Evolutionary conservation across 352 stramenopile species (phyloP), one percentile per base, ranked within the genome.

Genomic region (Globisporangium paddicum): DNA sequence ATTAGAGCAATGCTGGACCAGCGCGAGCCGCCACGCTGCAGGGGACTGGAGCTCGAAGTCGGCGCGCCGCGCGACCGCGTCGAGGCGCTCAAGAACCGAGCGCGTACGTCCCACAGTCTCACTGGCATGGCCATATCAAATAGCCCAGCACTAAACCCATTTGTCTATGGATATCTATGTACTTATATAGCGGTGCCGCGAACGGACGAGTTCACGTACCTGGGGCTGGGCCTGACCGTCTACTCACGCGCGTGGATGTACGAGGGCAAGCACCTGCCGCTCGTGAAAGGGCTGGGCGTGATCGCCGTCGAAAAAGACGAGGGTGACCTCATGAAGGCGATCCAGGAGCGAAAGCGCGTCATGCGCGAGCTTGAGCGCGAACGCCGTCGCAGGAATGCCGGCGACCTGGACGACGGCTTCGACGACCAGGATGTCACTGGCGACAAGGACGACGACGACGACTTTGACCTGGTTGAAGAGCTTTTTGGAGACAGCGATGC

Each of bases 311-410:
- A 73, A 34, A 74, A 56, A 9, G 71, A 86, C 51, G 66, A 72
- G 6, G 62, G 74, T 32, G 76, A 88, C 7, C 48, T 82, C 41
- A 84, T 90, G 77, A 73, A 73, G 35, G 67, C 71, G 41, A 78
- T 88, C 10, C 76, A 90, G 55, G 72, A 86, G 57, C 80, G 65
- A 42, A 90, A 90, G 62, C 76, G 80, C 46, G 73, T 87, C 26
- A 76, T 75, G 53, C 77, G 74, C n/a, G 80, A 90, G 37, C 57
- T 72, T 7, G 59, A 63, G 35, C 56, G 50, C 21, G 48, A 59
- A 18, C 64, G 73, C 19, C 60, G 69, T 40, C 67, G 71, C 14
- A 60, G 58, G 14, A 42, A 63, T 5, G 71, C 65, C 44, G 71
- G 30, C 13, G 58, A 32, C 26, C 34, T 55, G 30, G 28, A 63